Base-by-base conservation (phyloP, 345 rosid genomes). In the Syzygium oleosum region DNA sequence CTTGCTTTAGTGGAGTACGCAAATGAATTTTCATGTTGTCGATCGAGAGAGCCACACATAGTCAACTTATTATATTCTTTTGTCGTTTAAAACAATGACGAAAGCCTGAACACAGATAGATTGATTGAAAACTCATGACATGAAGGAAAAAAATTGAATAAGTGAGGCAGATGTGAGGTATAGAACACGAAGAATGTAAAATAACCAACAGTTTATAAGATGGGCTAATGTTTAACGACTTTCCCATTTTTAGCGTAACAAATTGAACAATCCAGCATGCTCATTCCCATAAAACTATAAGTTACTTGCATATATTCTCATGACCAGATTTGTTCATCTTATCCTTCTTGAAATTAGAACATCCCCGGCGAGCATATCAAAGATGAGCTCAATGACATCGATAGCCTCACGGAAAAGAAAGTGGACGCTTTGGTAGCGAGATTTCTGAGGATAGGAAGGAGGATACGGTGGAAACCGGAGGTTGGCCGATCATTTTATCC, bases 361-460 rank as follows among this genome's bases (percentile, higher is more conserved):
- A 31, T 89, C 14, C 61, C 89, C n/a, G 49, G 88, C 10, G 84
- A 83, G 85, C 49, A 41, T 41, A 65, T 88, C 27, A 87, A 53
- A 51, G 84, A 61, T 34, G 88, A 61, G 56, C 86, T 87, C 83
- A 13, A 56, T 6, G 68, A 86, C 23, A 84, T 49, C 49, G 85
- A 29, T 21, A 34, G 49, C 84, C 87, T 88, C 58, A 85, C 88
- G 46, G 85, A 65, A 41, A 85, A 91, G 85, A 89, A 84, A 61
- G 61, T 91, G 16, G 92, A 89, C 73, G 53, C 38, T 4, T 25
- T 91, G 25, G 90, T 89, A 52, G 56, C 41, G 68, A 51, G 56
- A 51, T 91, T 88, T 54, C 52, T 88, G 19, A 84, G 41, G 91
- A 89, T 49, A 85, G 43, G 25, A 91, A 89, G 87, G 88, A 85